Conservation (phyloP, 164 flowering plant species). For the Protea cynaroides region DNA sequence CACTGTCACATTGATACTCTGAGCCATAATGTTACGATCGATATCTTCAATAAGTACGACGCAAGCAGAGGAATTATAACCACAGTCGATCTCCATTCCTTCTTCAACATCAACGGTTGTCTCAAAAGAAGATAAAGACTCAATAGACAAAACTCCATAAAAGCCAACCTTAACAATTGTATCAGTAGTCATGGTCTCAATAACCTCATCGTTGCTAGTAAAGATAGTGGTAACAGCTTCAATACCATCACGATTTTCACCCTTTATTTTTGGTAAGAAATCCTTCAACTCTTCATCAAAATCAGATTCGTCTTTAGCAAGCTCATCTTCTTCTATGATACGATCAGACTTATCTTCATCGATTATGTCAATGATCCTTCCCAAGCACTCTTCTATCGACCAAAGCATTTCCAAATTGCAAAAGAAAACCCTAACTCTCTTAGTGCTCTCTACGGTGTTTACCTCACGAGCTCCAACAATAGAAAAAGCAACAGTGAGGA, state of each 20-base stretch:
- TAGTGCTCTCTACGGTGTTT: conserved; percentile 21
- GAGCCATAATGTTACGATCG: too few relatives aligned
- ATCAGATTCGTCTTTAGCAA: conserved; percentile 2
- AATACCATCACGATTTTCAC: conserved; percentile 18
- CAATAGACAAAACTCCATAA: too few relatives aligned
- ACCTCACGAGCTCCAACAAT: too few relatives aligned
- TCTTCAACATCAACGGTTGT: conserved; percentile 98
- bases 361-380: conserved; percentile 26
- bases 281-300: conserved; percentile 26
- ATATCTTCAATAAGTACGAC: too few relatives aligned
- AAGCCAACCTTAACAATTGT: too few relatives aligned
- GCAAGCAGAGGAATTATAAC: conserved; percentile 99
- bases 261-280: conserved; percentile 14
- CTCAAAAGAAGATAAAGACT: conserved; percentile 95
- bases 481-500: too few relatives aligned
- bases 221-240: too few relatives aligned
- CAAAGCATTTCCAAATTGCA: conserved; percentile 16
- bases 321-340: conserved; percentile 7
- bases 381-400: conserved; percentile 29
- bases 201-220: too few relatives aligned
- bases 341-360: conserved; percentile 23
- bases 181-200: too few relatives aligned
- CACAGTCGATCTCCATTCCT: conserved; percentile 99
- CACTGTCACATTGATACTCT: too few relatives aligned
- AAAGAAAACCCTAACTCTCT: too few relatives aligned